phyloP scores from a whole-genome alignment of 2,329 filamentous ascomycete genomes.

The Colletotrichum magnum region DNA sequence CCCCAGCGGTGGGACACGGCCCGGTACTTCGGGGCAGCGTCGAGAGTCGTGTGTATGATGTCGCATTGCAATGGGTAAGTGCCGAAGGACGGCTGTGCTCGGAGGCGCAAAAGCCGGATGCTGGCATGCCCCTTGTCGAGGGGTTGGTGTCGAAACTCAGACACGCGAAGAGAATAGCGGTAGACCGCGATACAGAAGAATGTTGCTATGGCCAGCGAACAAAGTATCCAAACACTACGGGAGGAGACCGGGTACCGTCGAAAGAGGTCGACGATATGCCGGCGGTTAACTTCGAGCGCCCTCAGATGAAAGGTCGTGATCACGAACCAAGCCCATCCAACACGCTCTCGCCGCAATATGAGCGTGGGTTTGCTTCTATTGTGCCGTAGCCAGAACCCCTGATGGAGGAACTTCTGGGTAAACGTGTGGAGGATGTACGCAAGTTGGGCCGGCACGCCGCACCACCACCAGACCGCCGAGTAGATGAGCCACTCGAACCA shows the following conservation, averaged over 20 bases:
- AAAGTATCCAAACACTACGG: too few relatives aligned
- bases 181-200: background rate
- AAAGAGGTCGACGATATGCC: too few relatives aligned
- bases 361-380: background rate
- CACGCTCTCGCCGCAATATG: background rate
- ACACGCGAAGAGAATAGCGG: background rate
- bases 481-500: background rate
- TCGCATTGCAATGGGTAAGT: background rate
- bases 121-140: background rate
- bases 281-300: background rate
- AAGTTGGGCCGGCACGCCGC: background rate
- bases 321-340: background rate
- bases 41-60: background rate
- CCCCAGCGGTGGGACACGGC: conserved; percentile 3
- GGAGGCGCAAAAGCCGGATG: background rate
- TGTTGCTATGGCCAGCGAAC: background rate
- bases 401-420: conserved; percentile 3
- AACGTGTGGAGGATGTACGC: conserved; percentile 7
- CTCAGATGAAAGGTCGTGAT: background rate
- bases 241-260: too few relatives aligned
- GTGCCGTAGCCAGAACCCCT: conserved; percentile 3
- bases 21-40: background rate
- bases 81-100: background rate
- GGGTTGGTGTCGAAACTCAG: background rate
- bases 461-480: background rate